Conservation (phyloP, 2,329 filamentous ascomycete genomes). For the Fusarium pseudograminearum region DNA sequence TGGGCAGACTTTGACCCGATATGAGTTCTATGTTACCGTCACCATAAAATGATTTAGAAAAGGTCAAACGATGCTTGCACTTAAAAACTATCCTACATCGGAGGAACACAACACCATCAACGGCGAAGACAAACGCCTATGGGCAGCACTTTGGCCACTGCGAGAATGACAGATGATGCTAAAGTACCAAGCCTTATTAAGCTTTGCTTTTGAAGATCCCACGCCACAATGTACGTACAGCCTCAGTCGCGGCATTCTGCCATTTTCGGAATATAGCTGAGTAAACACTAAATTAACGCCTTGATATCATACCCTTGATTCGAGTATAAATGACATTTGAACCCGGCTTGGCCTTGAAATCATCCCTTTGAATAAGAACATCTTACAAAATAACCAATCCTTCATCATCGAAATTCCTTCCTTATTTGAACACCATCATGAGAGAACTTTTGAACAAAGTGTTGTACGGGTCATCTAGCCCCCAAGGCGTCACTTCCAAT, state of each 20-base stretch:
- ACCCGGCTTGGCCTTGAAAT: neutral
- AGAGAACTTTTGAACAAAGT: conserved; percentile 33
- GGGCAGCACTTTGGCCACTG: accelerated
- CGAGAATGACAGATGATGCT: neutral
- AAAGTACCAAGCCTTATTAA: neutral
- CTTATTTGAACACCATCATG: neutral
- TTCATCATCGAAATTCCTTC: neutral
- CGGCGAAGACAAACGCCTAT: accelerated
- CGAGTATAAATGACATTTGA: neutral
- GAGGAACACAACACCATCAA: accelerated
- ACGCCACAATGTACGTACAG: neutral
- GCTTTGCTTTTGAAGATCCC: neutral
- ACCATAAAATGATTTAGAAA: neutral
- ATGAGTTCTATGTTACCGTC: accelerated
- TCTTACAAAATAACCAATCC: neutral
- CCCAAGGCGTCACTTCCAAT: conserved; percentile 11
- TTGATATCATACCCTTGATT: no score
- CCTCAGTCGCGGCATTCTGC: neutral
- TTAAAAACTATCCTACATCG: accelerated
- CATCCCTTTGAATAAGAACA: neutral
- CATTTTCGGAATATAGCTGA: neutral
- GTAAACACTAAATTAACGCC: neutral
- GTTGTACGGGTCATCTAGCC: conserved; percentile 17
- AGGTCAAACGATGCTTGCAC: no score
- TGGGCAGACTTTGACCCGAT: accelerated